A percentile compares a stretch with the other conserved stretches of the same genome.
Conservation (phyloP, 108 stramenopile genomes). For the Thalassiosira profunda region DNA sequence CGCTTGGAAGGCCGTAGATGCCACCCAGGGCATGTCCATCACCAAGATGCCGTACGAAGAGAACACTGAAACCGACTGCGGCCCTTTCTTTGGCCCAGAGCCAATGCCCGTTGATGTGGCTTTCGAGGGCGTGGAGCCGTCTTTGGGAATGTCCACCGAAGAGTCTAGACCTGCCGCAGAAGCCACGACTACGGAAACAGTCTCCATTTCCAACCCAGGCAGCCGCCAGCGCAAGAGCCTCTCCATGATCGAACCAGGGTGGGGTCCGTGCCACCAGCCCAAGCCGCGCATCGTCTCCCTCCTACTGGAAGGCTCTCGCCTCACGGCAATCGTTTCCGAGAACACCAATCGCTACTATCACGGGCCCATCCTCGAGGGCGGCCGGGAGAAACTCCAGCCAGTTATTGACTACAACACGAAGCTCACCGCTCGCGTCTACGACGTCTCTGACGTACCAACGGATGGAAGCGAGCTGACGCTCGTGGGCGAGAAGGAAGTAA, state of each 20-base stretch:
- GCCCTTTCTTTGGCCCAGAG: background rate
- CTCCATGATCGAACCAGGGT: background rate
- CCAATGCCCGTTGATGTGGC: conserved; percentile 7
- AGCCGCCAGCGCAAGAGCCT: background rate
- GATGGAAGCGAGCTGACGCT: conserved; percentile 46
- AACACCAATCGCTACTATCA: conserved; percentile 5
- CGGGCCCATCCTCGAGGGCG: conserved; percentile 2
- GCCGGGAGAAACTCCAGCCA: background rate
- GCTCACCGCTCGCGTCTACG: conserved; percentile 35
- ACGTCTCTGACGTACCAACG: conserved; percentile 31
- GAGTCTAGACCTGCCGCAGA: background rate
- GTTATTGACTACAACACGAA: conserved; percentile 25
- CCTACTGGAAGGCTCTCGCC: conserved; percentile 36
- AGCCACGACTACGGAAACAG: background rate
- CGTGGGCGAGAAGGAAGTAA: conserved; percentile 37
- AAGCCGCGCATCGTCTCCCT: conserved; percentile 45
- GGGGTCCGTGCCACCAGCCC: conserved; percentile 40
- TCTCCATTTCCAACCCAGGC: background rate
- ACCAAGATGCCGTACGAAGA: conserved; percentile 47
- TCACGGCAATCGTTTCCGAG: conserved; percentile 48
- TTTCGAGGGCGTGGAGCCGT: background rate
- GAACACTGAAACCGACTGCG: conserved; percentile 12
- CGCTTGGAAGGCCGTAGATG: conserved; percentile 19
- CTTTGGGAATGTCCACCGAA: background rate
- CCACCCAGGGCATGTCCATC: conserved; percentile 14